Evolutionary conservation across 768 basidiomycete genomes (phyloP).

Genomic region (Macrolepiota dolichaula): DNA sequence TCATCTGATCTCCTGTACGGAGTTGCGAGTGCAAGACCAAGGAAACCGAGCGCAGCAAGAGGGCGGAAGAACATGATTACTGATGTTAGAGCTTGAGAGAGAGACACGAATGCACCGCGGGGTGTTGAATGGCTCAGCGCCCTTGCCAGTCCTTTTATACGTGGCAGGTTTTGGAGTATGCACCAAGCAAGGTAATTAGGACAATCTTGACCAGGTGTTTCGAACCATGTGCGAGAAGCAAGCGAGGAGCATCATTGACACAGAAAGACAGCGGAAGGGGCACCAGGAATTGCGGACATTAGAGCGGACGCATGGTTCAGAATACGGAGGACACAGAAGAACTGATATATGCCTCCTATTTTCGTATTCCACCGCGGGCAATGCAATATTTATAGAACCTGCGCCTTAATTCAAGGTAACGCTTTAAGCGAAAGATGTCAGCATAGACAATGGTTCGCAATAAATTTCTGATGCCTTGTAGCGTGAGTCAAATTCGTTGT

Average conservation of each 20-base stretch:
- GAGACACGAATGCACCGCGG: not conserved
- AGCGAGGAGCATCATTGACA: not conserved
- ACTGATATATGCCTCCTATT: not conserved
- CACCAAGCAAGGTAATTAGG: not conserved
- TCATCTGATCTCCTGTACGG: constrained; percentile 29
- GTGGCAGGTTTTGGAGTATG: not conserved
- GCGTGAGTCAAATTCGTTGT: no score
- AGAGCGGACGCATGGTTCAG: not conserved
- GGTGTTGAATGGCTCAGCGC: not conserved
- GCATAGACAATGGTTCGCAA: no score
- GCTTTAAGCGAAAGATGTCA: no score
- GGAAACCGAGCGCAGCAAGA: constrained; percentile 25
- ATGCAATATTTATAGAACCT: not conserved
- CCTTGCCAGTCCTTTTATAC: not conserved
- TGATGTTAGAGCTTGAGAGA: not conserved
- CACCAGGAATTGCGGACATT: not conserved
- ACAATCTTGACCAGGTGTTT: not conserved
- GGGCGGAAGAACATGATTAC: constrained; percentile 25
- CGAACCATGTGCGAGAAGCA: not conserved
- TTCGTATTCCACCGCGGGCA: not conserved
- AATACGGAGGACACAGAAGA: not conserved
- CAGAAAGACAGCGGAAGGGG: not conserved
- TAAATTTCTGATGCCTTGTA: no score
- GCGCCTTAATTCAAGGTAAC: no score
- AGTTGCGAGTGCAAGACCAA: constrained; percentile 25